Percentiles rank a stretch among this genome's conserved stretches.
Conservation (phyloP, 371 early-diverging fungal species). For the Mortierella sp. region DNA sequence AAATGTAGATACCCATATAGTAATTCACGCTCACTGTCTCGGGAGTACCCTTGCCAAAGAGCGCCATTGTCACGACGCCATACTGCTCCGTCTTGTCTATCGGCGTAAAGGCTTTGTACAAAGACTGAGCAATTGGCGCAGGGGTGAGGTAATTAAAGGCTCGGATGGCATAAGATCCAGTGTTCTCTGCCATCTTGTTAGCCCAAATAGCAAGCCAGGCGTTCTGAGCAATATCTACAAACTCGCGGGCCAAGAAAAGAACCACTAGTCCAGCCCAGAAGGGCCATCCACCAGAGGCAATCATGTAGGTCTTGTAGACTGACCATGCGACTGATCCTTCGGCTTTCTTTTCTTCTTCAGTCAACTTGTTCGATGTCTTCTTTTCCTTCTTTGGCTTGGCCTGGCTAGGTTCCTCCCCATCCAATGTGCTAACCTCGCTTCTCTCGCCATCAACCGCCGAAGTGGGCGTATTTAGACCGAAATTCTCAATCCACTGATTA, state of each 20-base stretch:
- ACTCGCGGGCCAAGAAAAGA: slow-evolving; percentile 58
- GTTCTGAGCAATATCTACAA: slow-evolving; percentile 47
- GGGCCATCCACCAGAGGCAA: slow-evolving; percentile 65
- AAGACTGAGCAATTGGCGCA: not conserved
- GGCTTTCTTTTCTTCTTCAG: slow-evolving; percentile 69
- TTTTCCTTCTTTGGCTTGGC: slow-evolving; percentile 31
- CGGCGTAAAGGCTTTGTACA: slow-evolving; percentile 7
- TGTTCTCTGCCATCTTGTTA: not conserved
- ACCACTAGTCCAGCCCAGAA: slow-evolving; percentile 57
- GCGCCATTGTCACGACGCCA: not conserved
- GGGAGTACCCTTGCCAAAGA: not conserved
- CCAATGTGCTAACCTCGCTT: slow-evolving; percentile 3
- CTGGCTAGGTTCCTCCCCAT: not conserved
- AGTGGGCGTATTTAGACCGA: slow-evolving; percentile 9
- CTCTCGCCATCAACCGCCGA: not conserved
- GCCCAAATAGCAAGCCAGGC: slow-evolving; percentile 12
- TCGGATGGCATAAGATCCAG: not conserved
- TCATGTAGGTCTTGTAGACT: slow-evolving; percentile 67
- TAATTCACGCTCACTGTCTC: slow-evolving; percentile 28
- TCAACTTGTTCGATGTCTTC: slow-evolving; percentile 57
- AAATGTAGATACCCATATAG: slow-evolving; percentile 53
- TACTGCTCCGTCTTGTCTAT: not conserved
- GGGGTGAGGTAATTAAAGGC: slow-evolving; percentile 1
- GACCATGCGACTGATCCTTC: slow-evolving; percentile 66
- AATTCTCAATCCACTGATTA: slow-evolving; percentile 57